Evolutionary conservation across 164 flowering plant species (phyloP), one percentile per base, ranked within the genome.

Genomic region (Litsea cubeba): DNA sequence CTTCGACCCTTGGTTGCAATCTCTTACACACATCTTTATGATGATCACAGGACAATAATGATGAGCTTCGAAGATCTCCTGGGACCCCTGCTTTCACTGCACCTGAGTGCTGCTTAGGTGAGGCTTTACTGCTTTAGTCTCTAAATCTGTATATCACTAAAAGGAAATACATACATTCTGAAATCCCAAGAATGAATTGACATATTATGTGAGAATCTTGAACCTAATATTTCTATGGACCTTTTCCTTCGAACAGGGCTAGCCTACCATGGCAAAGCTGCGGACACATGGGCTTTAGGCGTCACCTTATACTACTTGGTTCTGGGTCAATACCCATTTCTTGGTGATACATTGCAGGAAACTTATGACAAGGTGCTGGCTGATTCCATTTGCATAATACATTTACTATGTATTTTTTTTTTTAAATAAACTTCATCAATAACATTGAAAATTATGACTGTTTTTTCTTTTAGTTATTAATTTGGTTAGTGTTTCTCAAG

Each of bases 281-380:
- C 99, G 11, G 99, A 95, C 80, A 91, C 89, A 17, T 95, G 99
- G 99, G 99, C 98, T 6, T 80, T 95, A 30, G 99, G 99, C 72
- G 89, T 93, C 72, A 92, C 99, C 58, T 83, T 95, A 83, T 91
- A 93, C 78, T 85, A 84, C 76, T 85, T 92, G 95, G 74, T 91
- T 28, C 40, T 89, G 49, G 98, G 98, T 18, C 81, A 85, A 28
- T 94, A 90, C 77, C 99, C 99, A 14, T 96, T 92, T 81, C 87
- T 92, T 50, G 99, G 98, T 26, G 94, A 94, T 65, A 87, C 98
- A 15, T 82, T 93, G 7, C 99, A 89, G 77, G 98, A 96, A 77
- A 92, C 97, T 26, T 92, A 92, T 82, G 99, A 96, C 76, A 91
- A 91, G 91, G 99, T 92, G 30, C 54, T 26, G 35, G 11, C 54